phyloP scores from a whole-genome alignment of 768 basidiomycete genomes.

The Phaeotremella fagi region DNA sequence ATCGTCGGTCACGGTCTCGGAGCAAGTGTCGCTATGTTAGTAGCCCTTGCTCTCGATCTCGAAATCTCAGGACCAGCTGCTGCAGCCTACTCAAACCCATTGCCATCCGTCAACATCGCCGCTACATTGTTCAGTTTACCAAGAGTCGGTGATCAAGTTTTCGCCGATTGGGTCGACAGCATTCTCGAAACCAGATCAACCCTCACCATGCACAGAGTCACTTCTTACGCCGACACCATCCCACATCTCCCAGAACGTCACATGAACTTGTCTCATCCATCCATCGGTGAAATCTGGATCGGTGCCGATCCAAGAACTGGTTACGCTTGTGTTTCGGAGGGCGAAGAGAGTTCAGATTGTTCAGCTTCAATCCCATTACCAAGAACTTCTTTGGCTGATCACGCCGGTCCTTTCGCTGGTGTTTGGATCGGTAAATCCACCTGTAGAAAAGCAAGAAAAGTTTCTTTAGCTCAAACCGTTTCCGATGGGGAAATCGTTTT shows the following conservation, averaged over 20 bases:
- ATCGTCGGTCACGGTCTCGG: slow-evolving; percentile 43
- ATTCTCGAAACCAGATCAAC: slow-evolving; percentile 1
- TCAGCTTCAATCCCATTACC: slow-evolving; percentile 13
- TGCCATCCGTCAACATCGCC: slow-evolving; percentile 17
- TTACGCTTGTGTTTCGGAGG: slow-evolving; percentile 25
- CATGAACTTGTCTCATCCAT: slow-evolving; percentile 28
- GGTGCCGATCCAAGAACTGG: slow-evolving; percentile 49
- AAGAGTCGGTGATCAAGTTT: slow-evolving; percentile 32
- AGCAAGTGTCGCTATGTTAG: slow-evolving; percentile 26
- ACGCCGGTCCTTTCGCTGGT: slow-evolving; percentile 39
- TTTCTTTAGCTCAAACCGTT: background rate
- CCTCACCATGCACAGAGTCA: slow-evolving; percentile 26
- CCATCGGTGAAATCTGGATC: slow-evolving; percentile 37
- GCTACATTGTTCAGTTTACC: slow-evolving; percentile 32
- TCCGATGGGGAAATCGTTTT: no score
- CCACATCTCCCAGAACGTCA: slow-evolving; percentile 36
- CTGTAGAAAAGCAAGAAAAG: slow-evolving; percentile 10
- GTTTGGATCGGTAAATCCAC: slow-evolving; percentile 27
- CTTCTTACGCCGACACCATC: slow-evolving; percentile 37
- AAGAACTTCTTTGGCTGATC: slow-evolving; percentile 32
- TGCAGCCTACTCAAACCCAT: slow-evolving; percentile 3
- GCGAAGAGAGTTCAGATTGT: slow-evolving; percentile 16
- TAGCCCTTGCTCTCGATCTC: slow-evolving; percentile 26
- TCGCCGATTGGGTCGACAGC: slow-evolving; percentile 28
- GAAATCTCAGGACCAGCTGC: slow-evolving; percentile 18